These are phyloP conservation scores for Aureobasidium vineae DNA, from an alignment of 2,329 filamentous ascomycete species.

Conservation along the genomic window DNA sequence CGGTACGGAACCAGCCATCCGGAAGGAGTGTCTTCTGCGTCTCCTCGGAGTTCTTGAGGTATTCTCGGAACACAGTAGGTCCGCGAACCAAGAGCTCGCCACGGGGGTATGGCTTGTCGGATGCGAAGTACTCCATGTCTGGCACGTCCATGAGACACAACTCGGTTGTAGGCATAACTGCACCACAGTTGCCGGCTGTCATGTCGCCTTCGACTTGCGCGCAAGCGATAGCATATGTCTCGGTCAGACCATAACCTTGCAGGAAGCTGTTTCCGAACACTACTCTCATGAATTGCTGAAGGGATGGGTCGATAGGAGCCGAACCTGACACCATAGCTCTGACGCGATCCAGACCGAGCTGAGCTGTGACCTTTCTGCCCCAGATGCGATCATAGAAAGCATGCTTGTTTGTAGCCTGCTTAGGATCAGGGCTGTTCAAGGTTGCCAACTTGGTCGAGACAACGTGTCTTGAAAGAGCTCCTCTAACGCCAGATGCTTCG, in stretches of 20 bases:
- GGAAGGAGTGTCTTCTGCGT: slow-evolving; percentile 76
- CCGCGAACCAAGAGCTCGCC: slow-evolving; percentile 86
- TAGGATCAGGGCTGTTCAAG: slow-evolving; percentile 65
- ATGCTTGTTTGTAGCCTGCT: slow-evolving; percentile 75
- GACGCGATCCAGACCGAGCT: slow-evolving; percentile 73
- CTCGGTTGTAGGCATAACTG: slow-evolving; percentile 65
- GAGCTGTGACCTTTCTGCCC: slow-evolving; percentile 81
- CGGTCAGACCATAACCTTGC: slow-evolving; percentile 92
- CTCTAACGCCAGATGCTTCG: slow-evolving; percentile 74
- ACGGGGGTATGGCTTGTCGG: slow-evolving; percentile 84
- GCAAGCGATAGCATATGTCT: slow-evolving; percentile 77
- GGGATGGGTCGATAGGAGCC: slow-evolving; percentile 81
- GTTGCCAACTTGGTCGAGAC: slow-evolving; percentile 76
- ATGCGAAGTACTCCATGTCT: slow-evolving; percentile 87
- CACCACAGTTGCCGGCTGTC: slow-evolving; percentile 76
- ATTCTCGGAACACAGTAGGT: slow-evolving; percentile 76
- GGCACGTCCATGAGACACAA: slow-evolving; percentile 81
- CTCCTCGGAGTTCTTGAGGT: slow-evolving; percentile 87
- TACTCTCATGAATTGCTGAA: slow-evolving; percentile 85
- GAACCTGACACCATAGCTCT: slow-evolving; percentile 80
- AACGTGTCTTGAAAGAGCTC: slow-evolving; percentile 74
- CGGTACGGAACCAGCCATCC: slow-evolving; percentile 96
- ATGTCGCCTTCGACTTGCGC: slow-evolving; percentile 71
- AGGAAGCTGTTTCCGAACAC: slow-evolving; percentile 74
- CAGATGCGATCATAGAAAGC: slow-evolving; percentile 82